Percentiles rank a stretch among this genome's conserved stretches.
Evolutionary conservation across 2,329 filamentous ascomycete genomes (phyloP).

Genomic region (Alternaria tenuissima): DNA sequence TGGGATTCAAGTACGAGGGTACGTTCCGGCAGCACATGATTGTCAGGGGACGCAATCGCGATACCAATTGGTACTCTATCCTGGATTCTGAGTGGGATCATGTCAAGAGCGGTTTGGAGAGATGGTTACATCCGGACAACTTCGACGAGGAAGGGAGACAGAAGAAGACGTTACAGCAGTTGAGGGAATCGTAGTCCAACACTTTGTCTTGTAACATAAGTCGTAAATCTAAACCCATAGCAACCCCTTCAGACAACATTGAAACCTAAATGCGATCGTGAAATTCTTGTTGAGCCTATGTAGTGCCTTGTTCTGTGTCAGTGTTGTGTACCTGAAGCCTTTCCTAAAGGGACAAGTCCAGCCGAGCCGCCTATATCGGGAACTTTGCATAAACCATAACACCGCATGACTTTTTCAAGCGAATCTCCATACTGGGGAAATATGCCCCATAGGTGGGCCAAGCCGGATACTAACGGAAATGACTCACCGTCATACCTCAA

Average conservation of each 20-base stretch:
- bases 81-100: constrained; percentile 66
- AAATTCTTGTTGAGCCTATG: background rate
- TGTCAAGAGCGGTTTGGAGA: constrained; percentile 58
- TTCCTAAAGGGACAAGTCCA: background rate
- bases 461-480: background rate
- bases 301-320: background rate
- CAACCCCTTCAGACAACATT: too few species aligned
- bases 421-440: background rate
- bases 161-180: constrained; percentile 54
- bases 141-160: constrained; percentile 65
- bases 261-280: too few species aligned
- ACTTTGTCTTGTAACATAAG: background rate
- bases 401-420: background rate
- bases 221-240: background rate
- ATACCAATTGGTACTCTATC: constrained; percentile 69
- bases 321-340: background rate
- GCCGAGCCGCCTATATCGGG: background rate
- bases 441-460: background rate
- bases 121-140: constrained; percentile 64
- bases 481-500: background rate
- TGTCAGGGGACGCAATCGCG: constrained; percentile 63
- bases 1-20: constrained; percentile 69
- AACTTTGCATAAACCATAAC: background rate
- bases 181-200: constrained; percentile 27
- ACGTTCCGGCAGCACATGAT: constrained; percentile 69